Conservation (phyloP, 257 asterid genomes). For the Fraxinus pennsylvanica region DNA sequence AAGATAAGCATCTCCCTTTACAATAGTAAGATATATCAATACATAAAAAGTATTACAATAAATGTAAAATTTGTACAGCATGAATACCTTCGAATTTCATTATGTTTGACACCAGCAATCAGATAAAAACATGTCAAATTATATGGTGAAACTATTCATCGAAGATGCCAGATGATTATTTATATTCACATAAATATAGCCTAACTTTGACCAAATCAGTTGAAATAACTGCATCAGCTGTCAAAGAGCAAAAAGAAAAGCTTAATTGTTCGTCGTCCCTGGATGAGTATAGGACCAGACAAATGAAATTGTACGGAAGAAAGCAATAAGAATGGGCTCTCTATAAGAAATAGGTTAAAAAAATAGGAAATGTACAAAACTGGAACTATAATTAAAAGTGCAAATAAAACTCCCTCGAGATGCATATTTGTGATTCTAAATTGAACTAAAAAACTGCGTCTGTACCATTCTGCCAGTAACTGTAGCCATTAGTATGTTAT, state of each 20-base stretch:
- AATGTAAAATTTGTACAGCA: conserved; percentile 13
- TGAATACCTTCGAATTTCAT: conserved; percentile 59
- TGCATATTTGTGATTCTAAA: no score
- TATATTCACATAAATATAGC: conserved; percentile 73
- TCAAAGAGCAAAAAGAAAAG: conserved; percentile 15
- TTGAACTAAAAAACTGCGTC: no score
- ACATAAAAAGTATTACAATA: background rate
- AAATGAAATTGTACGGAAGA: background rate
- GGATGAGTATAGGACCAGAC: background rate
- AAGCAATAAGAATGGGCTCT: background rate
- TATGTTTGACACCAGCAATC: conserved; percentile 79
- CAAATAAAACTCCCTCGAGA: no score
- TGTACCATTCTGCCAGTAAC: no score
- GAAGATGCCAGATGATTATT: conserved; percentile 46
- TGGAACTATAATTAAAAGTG: no score
- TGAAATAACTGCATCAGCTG: conserved; percentile 89
- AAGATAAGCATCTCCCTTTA: no score
- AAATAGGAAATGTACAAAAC: no score
- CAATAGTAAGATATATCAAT: background rate
- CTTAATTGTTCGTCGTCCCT: background rate
- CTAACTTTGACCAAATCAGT: conserved; percentile 83
- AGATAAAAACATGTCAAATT: conserved; percentile 16
- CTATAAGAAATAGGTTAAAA: background rate
- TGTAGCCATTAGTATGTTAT: no score
- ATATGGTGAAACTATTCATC: conserved; percentile 2